A percentile compares a stretch with the other conserved stretches of the same genome.
Evolutionary conservation across 805 yeast genomes (phyloP).

Genomic region (Teunomyces panamensis): DNA sequence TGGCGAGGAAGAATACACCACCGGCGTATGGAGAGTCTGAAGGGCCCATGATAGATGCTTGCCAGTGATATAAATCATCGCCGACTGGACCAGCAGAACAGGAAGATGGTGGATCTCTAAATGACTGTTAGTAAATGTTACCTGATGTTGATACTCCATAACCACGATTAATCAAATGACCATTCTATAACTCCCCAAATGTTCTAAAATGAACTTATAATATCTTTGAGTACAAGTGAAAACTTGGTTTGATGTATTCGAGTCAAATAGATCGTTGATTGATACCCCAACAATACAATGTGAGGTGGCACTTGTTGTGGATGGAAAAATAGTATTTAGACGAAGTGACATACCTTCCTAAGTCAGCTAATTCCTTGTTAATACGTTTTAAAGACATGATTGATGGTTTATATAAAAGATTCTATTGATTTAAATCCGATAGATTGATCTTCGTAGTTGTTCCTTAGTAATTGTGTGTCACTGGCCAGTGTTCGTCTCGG

Average conservation of each 20-base stretch:
- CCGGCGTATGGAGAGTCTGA: slow-evolving; percentile 86
- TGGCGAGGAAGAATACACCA: slow-evolving; percentile 93
- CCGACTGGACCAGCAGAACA: slow-evolving; percentile 99
- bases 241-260: not conserved
- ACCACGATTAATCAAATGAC: not conserved
- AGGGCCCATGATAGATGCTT: slow-evolving; percentile 99
- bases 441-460: slow-evolving; percentile 2
- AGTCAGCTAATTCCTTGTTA: slow-evolving; percentile 90
- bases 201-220: not conserved
- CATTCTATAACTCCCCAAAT: not conserved
- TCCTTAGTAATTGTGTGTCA: slow-evolving; percentile 3
- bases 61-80: slow-evolving; percentile 98
- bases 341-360: slow-evolving; percentile 75
- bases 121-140: slow-evolving; percentile 14
- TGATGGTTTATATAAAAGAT: slow-evolving; percentile 5
- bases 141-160: not conserved
- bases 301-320: not conserved
- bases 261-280: not conserved
- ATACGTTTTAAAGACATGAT: slow-evolving; percentile 91
- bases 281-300: not conserved
- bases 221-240: not conserved
- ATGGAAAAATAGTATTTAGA: not conserved
- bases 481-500: slow-evolving; percentile 4
- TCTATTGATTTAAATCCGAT: slow-evolving; percentile 5
- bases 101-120: slow-evolving; percentile 96